phyloP scores from a whole-genome alignment of 164 flowering plant species.

The Vitis vinifera region DNA sequence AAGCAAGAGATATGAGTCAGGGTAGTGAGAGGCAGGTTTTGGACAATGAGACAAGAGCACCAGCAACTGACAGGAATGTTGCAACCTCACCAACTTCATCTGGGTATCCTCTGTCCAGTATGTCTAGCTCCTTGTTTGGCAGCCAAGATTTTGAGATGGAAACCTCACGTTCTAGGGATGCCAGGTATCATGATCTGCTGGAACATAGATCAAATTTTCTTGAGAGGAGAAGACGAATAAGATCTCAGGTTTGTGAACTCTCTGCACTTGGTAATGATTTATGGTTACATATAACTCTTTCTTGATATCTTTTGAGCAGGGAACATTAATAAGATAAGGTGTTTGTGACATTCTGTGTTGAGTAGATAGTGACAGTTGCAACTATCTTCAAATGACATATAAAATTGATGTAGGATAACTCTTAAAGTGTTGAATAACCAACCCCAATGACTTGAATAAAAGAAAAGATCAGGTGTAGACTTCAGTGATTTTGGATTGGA shows the following conservation, averaged over 20 bases:
- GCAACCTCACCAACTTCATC: constrained; percentile 30
- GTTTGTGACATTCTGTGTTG: background rate
- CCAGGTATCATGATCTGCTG: constrained; percentile 61
- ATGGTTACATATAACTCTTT: background rate
- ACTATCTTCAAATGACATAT: background rate
- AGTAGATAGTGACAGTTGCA: background rate
- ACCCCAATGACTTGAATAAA: too few species aligned
- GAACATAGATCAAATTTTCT: constrained; percentile 82
- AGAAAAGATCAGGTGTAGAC: too few species aligned
- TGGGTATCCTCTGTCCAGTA: constrained; percentile 30
- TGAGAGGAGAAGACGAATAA: constrained; percentile 86
- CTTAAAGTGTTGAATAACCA: too few species aligned
- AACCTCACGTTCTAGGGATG: constrained; percentile 55
- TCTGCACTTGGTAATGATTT: constrained; percentile 1
- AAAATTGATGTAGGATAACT: too few species aligned
- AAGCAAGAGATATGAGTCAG: constrained; percentile 37
- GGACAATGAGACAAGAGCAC: constrained; percentile 25
- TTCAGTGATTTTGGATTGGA: too few species aligned
- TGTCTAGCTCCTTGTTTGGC: constrained; percentile 32
- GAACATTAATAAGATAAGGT: background rate
- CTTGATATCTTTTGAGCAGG: background rate
- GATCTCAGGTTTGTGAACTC: constrained; percentile 78
- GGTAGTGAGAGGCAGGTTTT: constrained; percentile 23
- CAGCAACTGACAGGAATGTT: constrained; percentile 27
- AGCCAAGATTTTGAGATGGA: constrained; percentile 50